Conservation (phyloP, 805 yeast species). For the Candida ficus region DNA sequence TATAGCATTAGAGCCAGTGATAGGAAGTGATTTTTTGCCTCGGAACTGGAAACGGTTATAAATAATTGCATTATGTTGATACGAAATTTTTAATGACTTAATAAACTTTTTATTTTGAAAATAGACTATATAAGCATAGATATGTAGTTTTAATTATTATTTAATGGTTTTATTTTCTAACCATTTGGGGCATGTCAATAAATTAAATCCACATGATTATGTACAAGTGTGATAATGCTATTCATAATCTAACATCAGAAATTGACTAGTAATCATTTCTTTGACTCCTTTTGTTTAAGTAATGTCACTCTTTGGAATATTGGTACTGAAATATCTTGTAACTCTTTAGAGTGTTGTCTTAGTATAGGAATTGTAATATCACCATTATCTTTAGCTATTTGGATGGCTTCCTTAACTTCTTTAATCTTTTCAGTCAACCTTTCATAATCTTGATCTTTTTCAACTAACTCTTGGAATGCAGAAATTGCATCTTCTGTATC, state of each 20-base stretch:
- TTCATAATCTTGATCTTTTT: conserved; percentile 48
- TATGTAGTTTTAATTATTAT: too few relatives aligned
- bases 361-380: conserved; percentile 53
- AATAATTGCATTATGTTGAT: neutral
- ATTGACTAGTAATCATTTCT: neutral
- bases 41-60: conserved; percentile 22
- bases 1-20: conserved; percentile 51
- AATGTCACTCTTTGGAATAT: conserved; percentile 48
- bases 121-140: too few relatives aligned
- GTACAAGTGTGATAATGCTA: too few relatives aligned
- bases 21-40: conserved; percentile 28
- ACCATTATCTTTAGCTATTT: conserved; percentile 58
- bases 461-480: conserved; percentile 51
- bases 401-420: conserved; percentile 59
- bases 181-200: too few relatives aligned
- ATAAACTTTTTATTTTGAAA: neutral
- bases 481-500: conserved; percentile 85
- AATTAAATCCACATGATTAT: neutral
- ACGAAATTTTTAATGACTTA: neutral
- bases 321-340: conserved; percentile 71
- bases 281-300: conserved; percentile 1
- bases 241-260: too few relatives aligned
- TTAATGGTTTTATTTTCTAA: too few relatives aligned
- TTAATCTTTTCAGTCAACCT: conserved; percentile 39
- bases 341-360: conserved; percentile 68